A percentile compares a stretch with the other conserved stretches of the same genome.
Evolutionary conservation across 2,329 filamentous ascomycete genomes (phyloP).

Genomic region (Aspergillus sp.): DNA sequence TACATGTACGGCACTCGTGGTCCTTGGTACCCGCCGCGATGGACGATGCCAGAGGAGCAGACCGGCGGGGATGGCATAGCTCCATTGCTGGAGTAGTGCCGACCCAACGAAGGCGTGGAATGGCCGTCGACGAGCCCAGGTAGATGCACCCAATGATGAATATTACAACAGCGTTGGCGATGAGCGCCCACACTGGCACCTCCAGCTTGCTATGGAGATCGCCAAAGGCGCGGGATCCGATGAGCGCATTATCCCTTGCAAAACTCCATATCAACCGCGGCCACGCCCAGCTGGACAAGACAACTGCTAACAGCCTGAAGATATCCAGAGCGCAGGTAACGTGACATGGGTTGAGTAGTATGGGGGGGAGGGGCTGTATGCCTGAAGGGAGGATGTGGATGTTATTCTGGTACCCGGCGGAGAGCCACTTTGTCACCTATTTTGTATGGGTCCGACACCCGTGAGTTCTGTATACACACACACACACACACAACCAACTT

Average conservation of each 20-base stretch:
- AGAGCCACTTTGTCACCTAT: too few relatives aligned
- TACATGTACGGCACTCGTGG: too few relatives aligned
- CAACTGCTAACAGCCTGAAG: too few relatives aligned
- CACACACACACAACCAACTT: too few relatives aligned
- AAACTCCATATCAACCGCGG: constrained; percentile 5
- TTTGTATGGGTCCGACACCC: too few relatives aligned
- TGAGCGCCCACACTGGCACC: constrained; percentile 15
- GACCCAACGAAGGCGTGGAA: constrained; percentile 21
- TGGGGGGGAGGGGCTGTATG: too few relatives aligned
- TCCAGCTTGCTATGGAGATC: constrained; percentile 10
- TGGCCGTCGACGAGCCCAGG: constrained; percentile 16
- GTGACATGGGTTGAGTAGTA: too few relatives aligned
- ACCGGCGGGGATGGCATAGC: background rate
- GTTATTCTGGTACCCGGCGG: too few relatives aligned
- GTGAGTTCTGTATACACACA: too few relatives aligned
- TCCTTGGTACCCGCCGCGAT: background rate
- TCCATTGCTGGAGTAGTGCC: constrained; percentile 7
- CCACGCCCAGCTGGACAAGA: too few relatives aligned
- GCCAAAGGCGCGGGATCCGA: constrained; percentile 8
- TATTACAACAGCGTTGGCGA: constrained; percentile 12
- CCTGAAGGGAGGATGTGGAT: too few relatives aligned
- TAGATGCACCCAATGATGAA: constrained; percentile 20
- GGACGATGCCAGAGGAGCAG: background rate
- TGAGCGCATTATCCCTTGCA: constrained; percentile 15
- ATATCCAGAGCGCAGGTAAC: too few relatives aligned